Evolutionary conservation across 305 asterid species (phyloP), one percentile per base, ranked within the genome.

Genomic region (Fraxinus greggii): DNA sequence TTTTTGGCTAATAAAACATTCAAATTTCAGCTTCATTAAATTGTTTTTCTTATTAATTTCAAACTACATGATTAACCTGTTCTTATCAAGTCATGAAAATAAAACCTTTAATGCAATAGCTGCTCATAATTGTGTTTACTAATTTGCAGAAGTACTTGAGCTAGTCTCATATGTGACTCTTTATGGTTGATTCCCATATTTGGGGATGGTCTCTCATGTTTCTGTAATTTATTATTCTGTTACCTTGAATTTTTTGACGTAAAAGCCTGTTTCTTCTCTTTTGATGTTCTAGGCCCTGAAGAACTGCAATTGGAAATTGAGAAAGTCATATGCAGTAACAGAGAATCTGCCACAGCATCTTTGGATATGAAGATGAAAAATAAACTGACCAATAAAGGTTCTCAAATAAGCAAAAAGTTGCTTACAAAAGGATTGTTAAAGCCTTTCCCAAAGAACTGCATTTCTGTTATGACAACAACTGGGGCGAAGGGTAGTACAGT

Each of bases 401-500:
- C 95, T 28, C 90, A 92, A 83, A 90, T 96, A 86, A 95, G 92
- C 90, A 92, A 94, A 83, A 93, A 92, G 81, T 86, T 96, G 76
- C 91, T 96, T 85, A 94, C 91, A 24, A 86, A 78, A 9, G 99
- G 97, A 35, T 75, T 96, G 82, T 84, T 93, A 82, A 96, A 94
- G 85, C 99, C 98, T 26, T 96, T 96, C 82, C 99, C 99, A 21
- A 88, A 87, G 89, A 96, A 96, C 89, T 94, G 99, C 92, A 94
- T 96, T 78, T 91, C 98, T 61, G 91, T 91, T 48, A 96, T 96
- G 99, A 96, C 99, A 48, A 92, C 97, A 83, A 94, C 97, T 36
- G 99, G 99, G 63, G 99, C 98, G 45, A 96, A 96, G 95, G 99
- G 99, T 77, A 93, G 99, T 84, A 92, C 99, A 90, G 98, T 96